A percentile compares a stretch with the other conserved stretches of the same genome.
Conservation (phyloP, 208 protist species). For the Leishmania gerbilli region DNA sequence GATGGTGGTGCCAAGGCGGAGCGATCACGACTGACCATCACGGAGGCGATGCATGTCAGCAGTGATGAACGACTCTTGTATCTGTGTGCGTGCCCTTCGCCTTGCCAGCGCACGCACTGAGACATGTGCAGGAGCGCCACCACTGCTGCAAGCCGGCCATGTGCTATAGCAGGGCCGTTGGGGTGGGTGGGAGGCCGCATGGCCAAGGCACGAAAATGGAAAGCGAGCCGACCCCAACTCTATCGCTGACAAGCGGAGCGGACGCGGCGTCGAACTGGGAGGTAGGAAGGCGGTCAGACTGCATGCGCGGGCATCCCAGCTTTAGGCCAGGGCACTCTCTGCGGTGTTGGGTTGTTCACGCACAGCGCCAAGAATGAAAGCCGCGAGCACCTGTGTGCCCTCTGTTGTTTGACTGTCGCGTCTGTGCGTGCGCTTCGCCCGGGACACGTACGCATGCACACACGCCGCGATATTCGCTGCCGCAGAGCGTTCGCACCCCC, state of each 20-base stretch:
- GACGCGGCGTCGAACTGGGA: background rate
- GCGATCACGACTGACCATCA: background rate
- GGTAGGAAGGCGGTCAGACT: background rate
- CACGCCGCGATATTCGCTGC: background rate
- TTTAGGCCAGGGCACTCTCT: background rate
- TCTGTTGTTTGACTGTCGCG: background rate
- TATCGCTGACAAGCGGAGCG: background rate
- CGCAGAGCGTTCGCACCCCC: background rate
- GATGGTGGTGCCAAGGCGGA: background rate
- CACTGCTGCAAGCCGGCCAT: background rate
- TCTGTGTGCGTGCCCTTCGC: background rate
- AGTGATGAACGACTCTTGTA: background rate
- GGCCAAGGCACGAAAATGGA: background rate
- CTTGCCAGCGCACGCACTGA: background rate
- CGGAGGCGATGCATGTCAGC: background rate
- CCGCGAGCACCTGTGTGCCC: background rate
- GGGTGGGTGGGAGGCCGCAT: background rate
- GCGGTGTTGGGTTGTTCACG: background rate
- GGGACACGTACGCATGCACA: background rate
- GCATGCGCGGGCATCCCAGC: background rate
- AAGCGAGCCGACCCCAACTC: background rate
- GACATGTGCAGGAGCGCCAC: background rate
- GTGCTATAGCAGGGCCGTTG: background rate
- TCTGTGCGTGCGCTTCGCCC: background rate
- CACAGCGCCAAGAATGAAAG: background rate